Evolutionary conservation across 164 flowering plant genomes (phyloP), one percentile per base, ranked within the genome.

Genomic region (Sedum album): DNA sequence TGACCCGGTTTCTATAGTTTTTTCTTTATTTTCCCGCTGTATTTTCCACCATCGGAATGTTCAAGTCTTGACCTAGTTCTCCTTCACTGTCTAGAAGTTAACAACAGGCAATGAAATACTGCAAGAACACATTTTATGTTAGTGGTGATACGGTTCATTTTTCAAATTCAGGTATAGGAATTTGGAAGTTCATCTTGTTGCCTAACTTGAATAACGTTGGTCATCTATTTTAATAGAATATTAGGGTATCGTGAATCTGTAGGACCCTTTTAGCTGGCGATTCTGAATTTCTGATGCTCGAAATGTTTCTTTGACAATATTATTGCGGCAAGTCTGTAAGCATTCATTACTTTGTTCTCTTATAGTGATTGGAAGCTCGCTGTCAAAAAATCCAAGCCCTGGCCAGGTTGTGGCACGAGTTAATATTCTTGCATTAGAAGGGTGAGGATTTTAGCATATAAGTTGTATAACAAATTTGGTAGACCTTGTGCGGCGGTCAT

Each of bases 331-430:
- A n/a, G n/a, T n/a, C n/a, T n/a, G n/a, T 70, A 15, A 68, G 69
- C 26, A 44, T 71, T 67, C 17, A 36, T 7, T 51, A 33, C 65
- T 69, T 60, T 30, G 57, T 11, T 66, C 38, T 57, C 62, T n/a
- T 67, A 49, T 76, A 93, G 98, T 93, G 68, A 84, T 93, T 73
- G 97, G 93, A 35, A 93, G 80, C 83, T 85, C 98, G 64, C 94
- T 93, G 73, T 80, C 88, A 62, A 85, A 85, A 80, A 91, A 88
- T 73, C 91, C 90, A 60, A 79, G 75, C 69, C 82, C 76, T 60
- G 98, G 96, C 7, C 81, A 91, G 75, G 91, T 90, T 76, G 96
- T 93, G 81, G 97, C 96, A 31, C 84, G 97, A 68, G 96, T 93
- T 36, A 93, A 89, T 73, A 89, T 93, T 81, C 79, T 93, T 66